Evolutionary conservation across 2,329 filamentous ascomycete species (phyloP).

Genomic region (Elsinoe perseae): DNA sequence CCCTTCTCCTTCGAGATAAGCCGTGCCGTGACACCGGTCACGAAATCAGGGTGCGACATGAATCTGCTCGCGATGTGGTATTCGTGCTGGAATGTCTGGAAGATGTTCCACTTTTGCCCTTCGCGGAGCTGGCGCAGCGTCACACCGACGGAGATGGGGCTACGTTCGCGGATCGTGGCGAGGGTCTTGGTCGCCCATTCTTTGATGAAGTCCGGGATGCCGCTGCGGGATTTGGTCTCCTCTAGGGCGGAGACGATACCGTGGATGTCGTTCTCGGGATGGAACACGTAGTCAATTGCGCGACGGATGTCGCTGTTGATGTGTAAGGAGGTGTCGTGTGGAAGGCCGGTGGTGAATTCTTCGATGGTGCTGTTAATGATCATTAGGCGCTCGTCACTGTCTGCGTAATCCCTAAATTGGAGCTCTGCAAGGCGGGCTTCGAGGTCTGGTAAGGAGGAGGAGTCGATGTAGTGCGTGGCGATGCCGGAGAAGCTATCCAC

Average conservation of each 20-base stretch:
- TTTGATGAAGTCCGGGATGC: constrained; percentile 45
- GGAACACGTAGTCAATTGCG: constrained; percentile 66
- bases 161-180: constrained; percentile 65
- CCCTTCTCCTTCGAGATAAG: constrained; percentile 62
- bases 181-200: constrained; percentile 75
- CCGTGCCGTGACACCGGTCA: constrained; percentile 77
- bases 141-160: constrained; percentile 80
- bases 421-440: constrained; percentile 83
- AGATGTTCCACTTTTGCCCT: constrained; percentile 69
- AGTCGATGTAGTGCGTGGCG: constrained; percentile 94
- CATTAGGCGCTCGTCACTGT: constrained; percentile 53
- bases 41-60: constrained; percentile 87
- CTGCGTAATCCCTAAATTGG: constrained; percentile 71
- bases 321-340: constrained; percentile 60
- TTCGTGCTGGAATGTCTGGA: constrained; percentile 77
- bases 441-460: constrained; percentile 70
- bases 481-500: constrained; percentile 63
- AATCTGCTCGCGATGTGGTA: constrained; percentile 76
- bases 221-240: constrained; percentile 33
- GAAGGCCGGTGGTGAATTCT: constrained; percentile 82
- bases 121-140: constrained; percentile 73
- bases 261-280: constrained; percentile 47
- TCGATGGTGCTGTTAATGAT: constrained; percentile 83
- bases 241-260: constrained; percentile 63
- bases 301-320: constrained; percentile 57